Conservation (phyloP, 2,329 filamentous ascomycete species). For the Ilyonectria mors-panacis region DNA sequence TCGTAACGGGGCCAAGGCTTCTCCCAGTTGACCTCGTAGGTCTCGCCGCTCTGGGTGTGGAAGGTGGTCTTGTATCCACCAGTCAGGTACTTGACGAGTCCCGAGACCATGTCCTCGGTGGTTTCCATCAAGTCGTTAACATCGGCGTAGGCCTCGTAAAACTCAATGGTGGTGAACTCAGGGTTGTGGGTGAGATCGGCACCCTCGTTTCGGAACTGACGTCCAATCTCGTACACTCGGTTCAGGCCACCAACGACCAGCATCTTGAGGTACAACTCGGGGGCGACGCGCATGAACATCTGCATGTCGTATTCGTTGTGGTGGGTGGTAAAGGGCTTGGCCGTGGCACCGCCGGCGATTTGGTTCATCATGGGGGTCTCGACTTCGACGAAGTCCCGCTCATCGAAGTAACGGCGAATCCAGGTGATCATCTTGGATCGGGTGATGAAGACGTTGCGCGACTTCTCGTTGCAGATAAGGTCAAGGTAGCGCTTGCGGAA, state of each 20-base stretch:
- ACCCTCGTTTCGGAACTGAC: conserved; percentile 95
- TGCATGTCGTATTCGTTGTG: conserved; percentile 97
- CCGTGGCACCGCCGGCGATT: conserved; percentile 95
- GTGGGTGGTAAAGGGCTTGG: conserved; percentile 92
- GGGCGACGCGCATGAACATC: conserved; percentile 94
- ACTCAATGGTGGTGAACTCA: conserved; percentile 98
- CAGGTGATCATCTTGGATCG: conserved; percentile 91
- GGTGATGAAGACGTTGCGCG: conserved; percentile 86
- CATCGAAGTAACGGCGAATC: conserved; percentile 90
- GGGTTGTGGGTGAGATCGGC: conserved; percentile 85
- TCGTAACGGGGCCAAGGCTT: conserved; percentile 93
- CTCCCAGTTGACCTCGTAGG: conserved; percentile 95
- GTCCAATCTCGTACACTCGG: conserved; percentile 95
- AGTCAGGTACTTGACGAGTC: conserved; percentile 89
- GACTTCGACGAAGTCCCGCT: conserved; percentile 90
- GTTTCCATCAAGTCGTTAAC: conserved; percentile 85
- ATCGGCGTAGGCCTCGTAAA: conserved; percentile 95
- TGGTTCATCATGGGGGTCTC: conserved; percentile 98
- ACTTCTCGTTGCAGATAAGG: conserved; percentile 94
- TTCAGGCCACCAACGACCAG: conserved; percentile 93
- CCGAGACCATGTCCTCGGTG: conserved; percentile 93
- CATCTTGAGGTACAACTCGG: conserved; percentile 98
- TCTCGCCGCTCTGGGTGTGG: conserved; percentile 88
- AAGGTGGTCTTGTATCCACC: conserved; percentile 89
- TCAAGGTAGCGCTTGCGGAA: conserved; percentile 96